Base-by-base conservation (phyloP, 176 grass and related monocot genomes). In the Musa beccarii region DNA sequence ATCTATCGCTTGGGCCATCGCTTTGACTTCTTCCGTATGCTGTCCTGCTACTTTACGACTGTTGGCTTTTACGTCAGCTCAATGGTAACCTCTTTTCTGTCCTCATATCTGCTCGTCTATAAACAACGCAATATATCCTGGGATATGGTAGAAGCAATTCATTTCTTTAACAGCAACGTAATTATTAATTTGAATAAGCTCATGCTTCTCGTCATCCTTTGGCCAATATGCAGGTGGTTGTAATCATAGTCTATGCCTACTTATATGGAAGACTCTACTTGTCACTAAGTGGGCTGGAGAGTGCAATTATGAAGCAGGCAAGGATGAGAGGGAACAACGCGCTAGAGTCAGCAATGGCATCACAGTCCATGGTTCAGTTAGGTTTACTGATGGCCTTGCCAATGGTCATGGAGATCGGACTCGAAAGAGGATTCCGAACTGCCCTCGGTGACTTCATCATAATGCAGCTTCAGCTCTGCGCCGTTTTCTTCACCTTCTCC, bases 401-500 rank as follows among this genome's bases (percentile, higher is more conserved):
- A 8, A 96, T 96, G 92, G 80, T 96, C 24, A 96, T 96, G 92
- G 92, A 96, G 72, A 88, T 96, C 73, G 92, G 89, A 51, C 78
- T 96, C 1, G 89, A 96, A 75, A 87, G 89, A 83, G 92, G 92
- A 53, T 96, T 96, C 75, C 83, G 87, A 83, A 79, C 83, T 22
- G 85, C 89, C 29, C 74, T 96, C 17, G 84, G 84, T 6, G 90
- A 92, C 81, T 92, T 92, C 49, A 64, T 92, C 63, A 89, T 89
- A 68, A 92, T 92, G 90, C 90, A 92, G 72, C 90, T 92, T 78
- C 87, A 92, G 79, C 87, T 92, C 12, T 92, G 87, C 64, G 83
- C 92, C 15, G 89, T 96, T 25, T 96, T 96, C 73, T 96, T 96
- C 66, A 92, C 89, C 5, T 96, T 92, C 79, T 96, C 89, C 29